Conservation (phyloP, 1,284 basidiomycete genomes). For the Rhizoctonia solani region DNA sequence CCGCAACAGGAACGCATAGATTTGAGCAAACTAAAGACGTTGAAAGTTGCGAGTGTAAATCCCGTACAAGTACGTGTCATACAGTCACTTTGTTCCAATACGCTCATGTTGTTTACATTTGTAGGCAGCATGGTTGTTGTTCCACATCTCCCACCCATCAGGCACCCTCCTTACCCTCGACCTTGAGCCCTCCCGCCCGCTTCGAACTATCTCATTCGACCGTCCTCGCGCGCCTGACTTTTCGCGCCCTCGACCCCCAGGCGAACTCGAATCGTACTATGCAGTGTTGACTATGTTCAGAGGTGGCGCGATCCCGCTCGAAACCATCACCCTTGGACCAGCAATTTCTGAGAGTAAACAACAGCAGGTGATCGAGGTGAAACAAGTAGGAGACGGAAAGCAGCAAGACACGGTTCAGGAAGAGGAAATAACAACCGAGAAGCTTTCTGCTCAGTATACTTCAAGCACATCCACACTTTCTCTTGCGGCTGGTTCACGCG, state of each 20-base stretch:
- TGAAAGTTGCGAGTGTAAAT: constrained; percentile 5
- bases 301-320: constrained; percentile 1
- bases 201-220: background rate
- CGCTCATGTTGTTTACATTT: too few relatives aligned
- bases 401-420: too few relatives aligned
- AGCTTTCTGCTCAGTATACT: constrained; percentile 7
- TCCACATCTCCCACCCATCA: constrained; percentile 21
- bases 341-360: too few relatives aligned
- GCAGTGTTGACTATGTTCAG: constrained; percentile 9
- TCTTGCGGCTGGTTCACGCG: constrained; percentile 5
- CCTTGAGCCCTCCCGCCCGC: constrained; percentile 5
- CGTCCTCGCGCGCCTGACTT: background rate
- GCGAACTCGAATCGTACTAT: constrained; percentile 15
- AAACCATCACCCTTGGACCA: background rate
- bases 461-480: background rate
- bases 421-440: background rate
- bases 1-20: constrained; percentile 5
- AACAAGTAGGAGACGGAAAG: too few relatives aligned
- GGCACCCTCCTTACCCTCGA: constrained; percentile 11
- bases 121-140: constrained; percentile 20
- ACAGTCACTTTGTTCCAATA: background rate
- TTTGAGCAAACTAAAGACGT: background rate
- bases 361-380: too few relatives aligned
- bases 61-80: constrained; percentile 12
- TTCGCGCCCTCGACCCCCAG: background rate